Base-by-base conservation (phyloP, 225 moss, liverwort and hornwort genomes). In the Straminergon stramineum region DNA sequence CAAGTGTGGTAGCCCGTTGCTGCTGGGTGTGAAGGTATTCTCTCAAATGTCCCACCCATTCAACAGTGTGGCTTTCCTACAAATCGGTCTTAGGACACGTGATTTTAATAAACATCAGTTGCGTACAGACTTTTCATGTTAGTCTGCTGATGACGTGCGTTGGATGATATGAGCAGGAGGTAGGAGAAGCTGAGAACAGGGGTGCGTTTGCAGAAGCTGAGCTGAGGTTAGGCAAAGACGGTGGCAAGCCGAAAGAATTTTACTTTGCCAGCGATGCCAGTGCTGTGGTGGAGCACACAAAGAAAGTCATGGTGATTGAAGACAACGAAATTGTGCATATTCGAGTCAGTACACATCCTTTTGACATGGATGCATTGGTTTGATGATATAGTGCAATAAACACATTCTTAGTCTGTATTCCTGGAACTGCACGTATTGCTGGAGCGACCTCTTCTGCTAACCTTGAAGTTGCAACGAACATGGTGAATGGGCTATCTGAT, bases 271-370 rank as follows among this genome's bases (percentile, higher is more conserved):
- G 99, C 93, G 99, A 99, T 94, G 96, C 97, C 84, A 99, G 97
- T 92, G 99, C 99, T 51, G 95, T 99, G 88, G 96, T 99, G 90
- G 99, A 99, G 93, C 99, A 99, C 88, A 99, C 99, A 32, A 99
- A 99, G 91, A 97, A 94, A 92, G 99, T 97, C 57, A 95, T 97
- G 96, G 95, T 99, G 88, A 97, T 99, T 57, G 97, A 99, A 95
- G 97, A 97, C 85, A 95, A 97, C 70, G 99, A 99, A 88, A 93
- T 99, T 70, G 96, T 99, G 81, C 96, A 97, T 89, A 90, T 99
- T 87, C 96, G 95, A 93, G 99, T 99, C 83, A 88, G 91, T 88
- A 75, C 62, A 35, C 70, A 75, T 88, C 53, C 85, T 61, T 90
- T 64, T 84, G 56, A 83, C 76, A 30, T 43, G 27, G 48, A 75